Evolutionary conservation across 1,284 basidiomycete genomes (phyloP), one percentile per base, ranked within the genome.

Genomic region (Malassezia cuniculi): DNA sequence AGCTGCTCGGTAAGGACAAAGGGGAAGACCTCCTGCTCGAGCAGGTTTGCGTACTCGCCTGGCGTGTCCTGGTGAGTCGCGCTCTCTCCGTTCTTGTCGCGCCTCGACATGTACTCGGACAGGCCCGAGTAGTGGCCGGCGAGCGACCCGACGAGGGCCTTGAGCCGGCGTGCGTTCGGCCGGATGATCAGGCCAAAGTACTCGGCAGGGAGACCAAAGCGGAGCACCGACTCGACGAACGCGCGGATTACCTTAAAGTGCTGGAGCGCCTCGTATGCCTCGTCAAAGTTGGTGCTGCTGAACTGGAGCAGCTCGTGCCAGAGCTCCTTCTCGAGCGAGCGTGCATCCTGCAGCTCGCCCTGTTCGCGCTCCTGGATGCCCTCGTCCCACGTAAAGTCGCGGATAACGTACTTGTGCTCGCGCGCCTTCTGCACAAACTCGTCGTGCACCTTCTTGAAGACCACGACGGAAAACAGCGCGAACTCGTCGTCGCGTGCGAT

Each of bases 251-350:
- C 76, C 70, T 97, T 95, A 49, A 97, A 73, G 64, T 97, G 93
- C 1, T 89, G 81, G 14, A 95, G 75, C 22, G 90, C 76, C 69
- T 97, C 86, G 72, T 89, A 89, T 3, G 89, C 79, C 70, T 99
- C 93, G 5, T 85, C 89, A 68, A 97, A 99, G 71, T 93, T 94
- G 45, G 85, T 93, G 47, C 93, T 75, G 20, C 87, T 79, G 29
- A 97, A 70, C 49, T 85, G 78, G n/a, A 99, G 72, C 2, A 99
- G 75, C 61, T 97, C 93, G 15, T 87, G 85, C 93, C 93, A 97
- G 38, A 95, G 79, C 66, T 99, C 89, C 71, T 86, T 90, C 73
- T 97, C 93, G 31, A 86, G 83, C 6, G 76, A 75, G 52, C 82
- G 80, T 2, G 89, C 79, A 22, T 75, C 74, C 20, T 78, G 77